Evolutionary conservation across 1,284 basidiomycete genomes (phyloP), one percentile per base, ranked within the genome.

Genomic region (Hypsizygus ulmarius): DNA sequence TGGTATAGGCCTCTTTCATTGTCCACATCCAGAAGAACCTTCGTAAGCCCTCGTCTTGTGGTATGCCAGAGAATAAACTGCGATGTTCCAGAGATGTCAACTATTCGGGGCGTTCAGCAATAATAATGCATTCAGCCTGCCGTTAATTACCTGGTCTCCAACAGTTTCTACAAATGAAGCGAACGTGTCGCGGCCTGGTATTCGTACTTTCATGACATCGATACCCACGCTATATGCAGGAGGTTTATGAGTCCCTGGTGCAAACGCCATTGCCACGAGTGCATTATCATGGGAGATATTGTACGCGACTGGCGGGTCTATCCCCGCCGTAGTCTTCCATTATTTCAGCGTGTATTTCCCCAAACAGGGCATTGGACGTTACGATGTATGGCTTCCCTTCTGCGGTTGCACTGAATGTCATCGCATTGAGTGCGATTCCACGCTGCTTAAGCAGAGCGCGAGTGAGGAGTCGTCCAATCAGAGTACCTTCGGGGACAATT

Each of bases 1-100:
- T 93, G 2, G 87, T 88, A 62, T 90, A 93, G 3, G 90, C 87
- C 63, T 93, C 90, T 66, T 93, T 93, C 60, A 89, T 69, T 3
- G 90, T 91, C 90, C 90, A 93, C 51, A 90, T 79, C 69, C 84
- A 81, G 60, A 85, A 89, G 62, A 90, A 84, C 15, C 71, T 71
- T 33, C 70, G 67, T 6, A 87, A 65, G 3, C 71, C 75, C 50
- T 82, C 70, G 34, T 64, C 58, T 51, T 71, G 59, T 51, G 71
- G 56, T 52, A 68, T 50, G 10, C 59, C 59, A 41, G 64, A 54
- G 52, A 74, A 67, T 33, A 85, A 58, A 7, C 71, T 59, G 1
- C 57, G 59, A 47, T 68, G 71, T 60, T 88, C 85, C 25, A 72
- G 60, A 6, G 66, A 52, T 15, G 84, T 84, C 43, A 88, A 68